Evolutionary conservation across 805 yeast species (phyloP), one percentile per base, ranked within the genome.

Genomic region (Cyberlindnera meyerae): DNA sequence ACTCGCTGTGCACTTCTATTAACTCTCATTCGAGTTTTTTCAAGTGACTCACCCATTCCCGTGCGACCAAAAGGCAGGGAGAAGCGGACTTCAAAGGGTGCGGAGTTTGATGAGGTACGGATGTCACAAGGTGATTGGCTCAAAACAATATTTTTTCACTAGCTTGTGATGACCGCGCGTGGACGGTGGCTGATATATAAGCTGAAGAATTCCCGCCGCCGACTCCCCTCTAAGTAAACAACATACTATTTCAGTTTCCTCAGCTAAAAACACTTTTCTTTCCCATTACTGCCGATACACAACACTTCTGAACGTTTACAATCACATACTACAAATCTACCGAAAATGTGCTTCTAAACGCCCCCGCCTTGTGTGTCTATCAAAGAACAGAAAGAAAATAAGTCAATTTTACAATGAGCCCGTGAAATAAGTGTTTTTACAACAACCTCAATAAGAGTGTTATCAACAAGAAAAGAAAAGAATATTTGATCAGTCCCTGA

Each of bases 321-420:
- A 11, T 22, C 33, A 29, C 35, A 20, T 22, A 26, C n/a, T 27
- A 27, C 27, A 28, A 7, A 9, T 21, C 21, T 13, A 29, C 25
- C 40, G 40, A 47, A 43, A 35, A 52, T 52, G 57, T 52, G 57
- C 40, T 49, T 43, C 43, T 51, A 52, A 52, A 47, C 43, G 36
- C 25, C 45, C 51, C 48, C 43, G 34, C 14, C 13, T 8, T 14
- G 31, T 36, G 33, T 33, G 17, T 14, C 29, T 31, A 21, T 25
- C 30, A 29, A 35, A 34, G 29, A 29, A 29, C 20, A 34, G 24
- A 14, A 36, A 18, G 9, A 32, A 34, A 31, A 33, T 18, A 27
- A 27, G 18, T 13, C 7, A 24, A 27, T 37, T 30, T 30, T 31
- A 34, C 28, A 30, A 33, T 34, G 42, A 38, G 36, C 35, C 37